Evolutionary conservation across 139 green algal species (phyloP), one percentile per base, ranked within the genome.

Genomic region (Chlamydomonas sphaeroides): DNA sequence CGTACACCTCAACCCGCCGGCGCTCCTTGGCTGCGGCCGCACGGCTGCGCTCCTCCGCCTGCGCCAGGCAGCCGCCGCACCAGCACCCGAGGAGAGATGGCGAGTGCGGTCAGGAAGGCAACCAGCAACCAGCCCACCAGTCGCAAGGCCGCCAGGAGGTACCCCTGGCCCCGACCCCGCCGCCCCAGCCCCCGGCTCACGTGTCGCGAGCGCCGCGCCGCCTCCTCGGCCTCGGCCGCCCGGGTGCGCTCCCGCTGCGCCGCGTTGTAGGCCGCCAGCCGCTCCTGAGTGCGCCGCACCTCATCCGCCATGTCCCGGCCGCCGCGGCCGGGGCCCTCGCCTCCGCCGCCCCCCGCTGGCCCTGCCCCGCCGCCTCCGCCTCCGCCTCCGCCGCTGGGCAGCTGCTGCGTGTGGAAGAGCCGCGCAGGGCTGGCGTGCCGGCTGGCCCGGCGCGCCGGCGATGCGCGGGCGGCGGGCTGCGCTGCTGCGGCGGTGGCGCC

Each of bases 1-100:
- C 75, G 62, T 82, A 82, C 7, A 82, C 23, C 61, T 82, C 75
- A 41, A 82, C 61, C 5, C 75, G 75, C 32, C 75, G 62, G 42
- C 75, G 75, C 75, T 82, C 75, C 21, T 30, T 38, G 41, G 69
- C 59, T 0, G 42, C 62, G 15, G 49, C 62, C 32, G 69, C 56
- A 0, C 62, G 39, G 42, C 38, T 49, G 32, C 75, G 75, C 42
- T 82, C 75, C 3, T 72, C 75, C 0, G 41, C 61, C 75, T 82
- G 72, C 23, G 25, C 56, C n/a, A 35, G 42, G n/a, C 10, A 41
- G 42, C 2, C 23, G 32, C 28, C 23, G 39, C 18, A 73, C n/a
- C 23, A 35, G 6, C 21, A 26, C 23, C 10, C 18, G 42, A 17
- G 28, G 68, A 75, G 25, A 26, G 42, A 23, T n/a, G 41, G 5